Conservation (phyloP, 148 eudicot species). For the Camellia sinensis region DNA sequence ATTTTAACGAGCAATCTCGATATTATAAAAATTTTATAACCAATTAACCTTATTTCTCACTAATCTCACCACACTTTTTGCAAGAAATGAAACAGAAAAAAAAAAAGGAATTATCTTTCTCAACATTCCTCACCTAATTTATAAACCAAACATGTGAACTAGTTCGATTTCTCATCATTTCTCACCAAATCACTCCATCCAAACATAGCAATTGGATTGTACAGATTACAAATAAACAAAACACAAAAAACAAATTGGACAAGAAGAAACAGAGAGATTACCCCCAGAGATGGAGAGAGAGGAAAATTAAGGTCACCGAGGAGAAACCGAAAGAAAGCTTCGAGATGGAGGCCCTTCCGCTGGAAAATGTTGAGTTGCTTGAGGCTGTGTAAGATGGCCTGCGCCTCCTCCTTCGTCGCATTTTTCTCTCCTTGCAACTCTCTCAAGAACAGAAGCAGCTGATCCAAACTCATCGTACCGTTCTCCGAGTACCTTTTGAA, state of each 20-base stretch:
- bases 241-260: no score
- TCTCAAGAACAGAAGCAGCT: constrained; percentile 32
- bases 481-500: constrained; percentile 46
- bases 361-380: constrained; percentile 42
- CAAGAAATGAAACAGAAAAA: no score
- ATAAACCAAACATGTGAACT: no score
- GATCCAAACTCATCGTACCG: constrained; percentile 41
- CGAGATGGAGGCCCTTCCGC: constrained; percentile 45
- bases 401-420: constrained; percentile 35
- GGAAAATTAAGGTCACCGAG: constrained; percentile 52
- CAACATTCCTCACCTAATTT: no score
- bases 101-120: no score
- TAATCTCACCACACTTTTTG: no score
- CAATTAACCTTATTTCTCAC: no score
- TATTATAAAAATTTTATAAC: no score
- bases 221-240: not conserved
- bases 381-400: constrained; percentile 34
- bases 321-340: constrained; percentile 51
- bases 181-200: no score
- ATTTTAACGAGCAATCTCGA: no score
- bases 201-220: no score
- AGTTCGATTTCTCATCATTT: no score
- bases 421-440: constrained; percentile 44
- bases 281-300: constrained; percentile 31
- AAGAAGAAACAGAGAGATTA: constrained; percentile 14